Percentiles rank a stretch among this genome's conserved stretches.
Evolutionary conservation across 1,139 yeast genomes (phyloP).

Genomic region (Eremothecium gossypii): DNA sequence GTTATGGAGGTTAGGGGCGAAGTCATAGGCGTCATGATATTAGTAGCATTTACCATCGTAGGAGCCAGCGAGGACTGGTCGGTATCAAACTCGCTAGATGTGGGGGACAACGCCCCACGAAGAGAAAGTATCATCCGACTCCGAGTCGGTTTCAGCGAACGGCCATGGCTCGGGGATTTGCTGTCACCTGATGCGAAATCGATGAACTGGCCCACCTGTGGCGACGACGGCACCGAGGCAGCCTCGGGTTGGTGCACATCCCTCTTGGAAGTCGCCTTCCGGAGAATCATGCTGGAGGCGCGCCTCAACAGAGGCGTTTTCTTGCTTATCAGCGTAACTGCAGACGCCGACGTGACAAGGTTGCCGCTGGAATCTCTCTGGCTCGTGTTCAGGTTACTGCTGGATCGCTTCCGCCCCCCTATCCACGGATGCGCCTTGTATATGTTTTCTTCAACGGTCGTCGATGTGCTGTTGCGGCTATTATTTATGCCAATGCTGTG

Average conservation of each 20-base stretch:
- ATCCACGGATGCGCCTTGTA: conserved; percentile 1
- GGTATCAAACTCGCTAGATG: background rate
- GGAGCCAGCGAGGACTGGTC: background rate
- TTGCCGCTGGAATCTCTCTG: background rate
- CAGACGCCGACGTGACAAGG: background rate
- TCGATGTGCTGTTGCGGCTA: background rate
- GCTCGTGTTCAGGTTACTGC: background rate
- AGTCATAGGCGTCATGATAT: background rate
- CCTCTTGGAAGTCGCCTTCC: conserved; percentile 12
- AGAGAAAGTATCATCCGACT: conserved; percentile 1
- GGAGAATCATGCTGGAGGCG: conserved; percentile 26
- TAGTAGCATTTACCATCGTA: background rate
- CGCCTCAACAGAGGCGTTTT: conserved; percentile 24
- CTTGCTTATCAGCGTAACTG: conserved; percentile 7
- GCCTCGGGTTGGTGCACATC: background rate
- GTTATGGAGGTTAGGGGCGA: conserved; percentile 2
- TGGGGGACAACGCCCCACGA: background rate
- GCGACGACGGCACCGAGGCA: conserved; percentile 1
- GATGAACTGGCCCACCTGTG: background rate
- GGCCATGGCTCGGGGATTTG: background rate
- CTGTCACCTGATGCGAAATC: background rate
- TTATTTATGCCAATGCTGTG: no score
- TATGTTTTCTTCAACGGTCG: background rate
- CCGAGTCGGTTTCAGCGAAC: background rate
- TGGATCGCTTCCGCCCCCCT: background rate